A percentile compares a stretch with the other conserved stretches of the same genome.
phyloP scores from a whole-genome alignment of 2,329 filamentous ascomycete genomes.

The Teratosphaeria nubilosa region DNA sequence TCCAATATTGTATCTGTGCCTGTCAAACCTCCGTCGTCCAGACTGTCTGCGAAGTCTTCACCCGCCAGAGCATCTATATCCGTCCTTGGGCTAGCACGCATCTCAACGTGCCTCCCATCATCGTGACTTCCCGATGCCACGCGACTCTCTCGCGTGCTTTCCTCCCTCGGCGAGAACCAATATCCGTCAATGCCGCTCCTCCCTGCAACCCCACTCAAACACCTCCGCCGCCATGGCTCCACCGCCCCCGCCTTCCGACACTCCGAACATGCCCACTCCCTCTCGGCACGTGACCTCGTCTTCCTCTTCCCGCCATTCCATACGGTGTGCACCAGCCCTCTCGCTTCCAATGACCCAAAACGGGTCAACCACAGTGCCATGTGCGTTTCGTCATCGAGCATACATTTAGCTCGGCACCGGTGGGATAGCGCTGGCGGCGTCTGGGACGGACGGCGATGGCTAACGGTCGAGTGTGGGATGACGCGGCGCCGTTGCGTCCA shows the following conservation, averaged over 20 bases:
- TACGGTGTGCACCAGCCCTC: neutral
- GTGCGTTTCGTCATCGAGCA: neutral
- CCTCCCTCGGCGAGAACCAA: neutral
- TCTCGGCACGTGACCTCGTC: neutral
- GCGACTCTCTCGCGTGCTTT: neutral
- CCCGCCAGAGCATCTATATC: neutral
- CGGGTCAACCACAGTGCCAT: constrained; percentile 19
- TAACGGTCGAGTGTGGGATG: neutral
- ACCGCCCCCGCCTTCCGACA: neutral
- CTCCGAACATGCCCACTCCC: neutral
- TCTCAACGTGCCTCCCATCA: neutral
- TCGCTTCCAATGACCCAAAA: constrained; percentile 10
- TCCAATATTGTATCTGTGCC: neutral
- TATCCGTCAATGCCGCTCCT: neutral
- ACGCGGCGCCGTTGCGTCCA: neutral
- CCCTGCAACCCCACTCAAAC: neutral
- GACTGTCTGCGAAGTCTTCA: neutral
- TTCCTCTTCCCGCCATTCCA: neutral
- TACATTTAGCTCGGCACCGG: neutral
- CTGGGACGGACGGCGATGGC: neutral
- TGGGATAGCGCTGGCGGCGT: neutral
- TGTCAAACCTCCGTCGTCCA: neutral
- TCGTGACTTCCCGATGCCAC: neutral
- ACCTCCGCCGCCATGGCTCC: neutral
- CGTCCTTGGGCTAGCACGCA: neutral